Base-by-base conservation (phyloP, 2,329 filamentous ascomycete species). In the Claviceps purpurea region DNA sequence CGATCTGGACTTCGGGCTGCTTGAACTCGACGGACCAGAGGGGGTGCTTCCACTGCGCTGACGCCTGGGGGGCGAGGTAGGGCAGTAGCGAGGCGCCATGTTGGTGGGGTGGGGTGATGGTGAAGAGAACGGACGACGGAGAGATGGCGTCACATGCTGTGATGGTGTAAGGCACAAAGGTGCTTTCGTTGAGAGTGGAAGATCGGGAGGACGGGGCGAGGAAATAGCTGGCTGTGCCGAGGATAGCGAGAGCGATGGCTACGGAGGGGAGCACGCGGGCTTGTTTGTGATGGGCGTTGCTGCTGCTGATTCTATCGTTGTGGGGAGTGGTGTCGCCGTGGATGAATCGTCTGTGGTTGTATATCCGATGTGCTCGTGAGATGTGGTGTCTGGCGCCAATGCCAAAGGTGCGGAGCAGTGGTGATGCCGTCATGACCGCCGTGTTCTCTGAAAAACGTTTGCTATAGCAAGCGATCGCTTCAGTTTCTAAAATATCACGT, bases 11-110 rank as follows among this genome's bases (percentile, higher is more conserved):
- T 65, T 95, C 84, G 2, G 93, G 93, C 70, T 97, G 93, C 70
- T 95, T 95, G 63, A 95, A 82, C 71, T 96, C 86, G 38, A 97
- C 84, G 56, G 85, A 89, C 85, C 89, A 95, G 43, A 94, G 75
- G 4, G 86, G 85, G 52, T 78, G 57, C 11, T 57, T 58, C 68
- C 69, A 68, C 56, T 2, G 10, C 13, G 14, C 53, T 59, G 41
- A 55, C 30, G 30, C 10, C 55, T 40, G 22, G 59, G 55, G 18
- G 3, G 54, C 40, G n/a, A 70, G 49, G 51, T 64, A 64, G 10
- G 60, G 66, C 2, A 56, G 60, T 40, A 53, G 52, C 13, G 41
- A 14, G 14, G 41, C 5, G 5, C 64, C 57, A 49, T 64, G 61
- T 0, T 57, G 60, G 1, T 56, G 59, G 4, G 63, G 62, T 13